phyloP scores from a whole-genome alignment of 345 rosid genomes.

The Salix suchowensis region DNA sequence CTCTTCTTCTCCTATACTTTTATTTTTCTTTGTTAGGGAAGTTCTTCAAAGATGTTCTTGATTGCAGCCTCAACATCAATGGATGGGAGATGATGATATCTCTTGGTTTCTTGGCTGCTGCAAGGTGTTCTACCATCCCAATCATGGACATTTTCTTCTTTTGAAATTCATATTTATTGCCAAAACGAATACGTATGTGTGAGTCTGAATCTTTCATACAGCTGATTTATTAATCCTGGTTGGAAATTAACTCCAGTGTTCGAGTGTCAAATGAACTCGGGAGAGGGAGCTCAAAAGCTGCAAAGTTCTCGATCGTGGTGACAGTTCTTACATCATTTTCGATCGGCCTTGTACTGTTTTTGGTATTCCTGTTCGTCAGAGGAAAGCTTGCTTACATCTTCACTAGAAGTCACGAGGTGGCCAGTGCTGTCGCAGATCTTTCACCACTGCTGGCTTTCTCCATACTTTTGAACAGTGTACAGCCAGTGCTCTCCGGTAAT shows the following conservation, averaged over 20 bases:
- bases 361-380: conserved; percentile 43
- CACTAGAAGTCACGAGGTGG: conserved; percentile 50
- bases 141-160: no score
- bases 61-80: conserved; percentile 60
- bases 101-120: conserved; percentile 72
- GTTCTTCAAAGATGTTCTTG: background rate
- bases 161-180: no score
- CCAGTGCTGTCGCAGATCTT: conserved; percentile 53
- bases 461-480: conserved; percentile 72
- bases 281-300: conserved; percentile 51
- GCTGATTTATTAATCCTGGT: background rate
- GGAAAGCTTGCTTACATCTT: conserved; percentile 62
- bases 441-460: conserved; percentile 69
- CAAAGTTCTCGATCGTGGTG: conserved; percentile 45
- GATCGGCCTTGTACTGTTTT: conserved; percentile 46
- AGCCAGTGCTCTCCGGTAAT: conserved; percentile 80
- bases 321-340: conserved; percentile 45
- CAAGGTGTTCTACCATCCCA: conserved; percentile 38
- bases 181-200: no score
- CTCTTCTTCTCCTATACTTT: background rate
- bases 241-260: conserved; percentile 39
- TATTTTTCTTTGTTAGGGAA: background rate
- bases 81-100: conserved; percentile 83
- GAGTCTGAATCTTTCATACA: no score
- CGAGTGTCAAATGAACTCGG: conserved; percentile 86